Conservation (phyloP, 2,329 filamentous ascomycete species). For the Colletotrichum brevisporum region DNA sequence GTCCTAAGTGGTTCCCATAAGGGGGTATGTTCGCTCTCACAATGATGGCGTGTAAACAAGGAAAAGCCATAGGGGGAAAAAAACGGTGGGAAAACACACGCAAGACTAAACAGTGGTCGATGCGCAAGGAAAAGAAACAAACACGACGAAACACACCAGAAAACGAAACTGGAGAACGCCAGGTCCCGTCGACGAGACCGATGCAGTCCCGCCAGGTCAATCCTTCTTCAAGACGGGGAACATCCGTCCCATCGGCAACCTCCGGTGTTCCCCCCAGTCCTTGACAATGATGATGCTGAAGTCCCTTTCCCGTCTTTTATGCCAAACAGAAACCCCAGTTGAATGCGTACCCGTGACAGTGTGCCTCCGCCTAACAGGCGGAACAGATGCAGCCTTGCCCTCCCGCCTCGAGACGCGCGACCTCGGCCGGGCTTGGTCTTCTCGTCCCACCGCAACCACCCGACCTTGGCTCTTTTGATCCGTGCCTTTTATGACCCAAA, state of each 20-base stretch:
- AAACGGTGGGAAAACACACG: neutral
- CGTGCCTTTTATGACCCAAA: slow-evolving; percentile 29
- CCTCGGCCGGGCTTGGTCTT: neutral
- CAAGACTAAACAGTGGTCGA: neutral
- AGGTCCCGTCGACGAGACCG: neutral
- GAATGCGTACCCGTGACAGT: slow-evolving; percentile 35
- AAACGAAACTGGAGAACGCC: slow-evolving; percentile 21
- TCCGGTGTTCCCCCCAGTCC: slow-evolving; percentile 3
- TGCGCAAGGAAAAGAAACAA: neutral
- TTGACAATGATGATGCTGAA: slow-evolving; percentile 25
- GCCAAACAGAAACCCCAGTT: slow-evolving; percentile 35
- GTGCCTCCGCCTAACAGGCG: slow-evolving; percentile 15
- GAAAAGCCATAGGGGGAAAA: neutral
- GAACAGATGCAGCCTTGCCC: slow-evolving; percentile 30
- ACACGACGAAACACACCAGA: slow-evolving; percentile 18
- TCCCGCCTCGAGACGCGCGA: slow-evolving; percentile 19
- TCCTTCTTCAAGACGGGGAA: slow-evolving; percentile 1
- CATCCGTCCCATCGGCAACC: neutral
- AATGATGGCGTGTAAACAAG: slow-evolving; percentile 5
- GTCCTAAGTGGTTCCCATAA: slow-evolving; percentile 30
- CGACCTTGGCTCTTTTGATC: slow-evolving; percentile 5
- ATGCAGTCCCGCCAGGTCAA: slow-evolving; percentile 11
- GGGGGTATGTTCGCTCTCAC: slow-evolving; percentile 35
- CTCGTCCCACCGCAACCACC: neutral
- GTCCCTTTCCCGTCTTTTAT: slow-evolving; percentile 35